Conservation (phyloP, 2,329 filamentous ascomycete genomes). For the Biscogniauxia marginata region DNA sequence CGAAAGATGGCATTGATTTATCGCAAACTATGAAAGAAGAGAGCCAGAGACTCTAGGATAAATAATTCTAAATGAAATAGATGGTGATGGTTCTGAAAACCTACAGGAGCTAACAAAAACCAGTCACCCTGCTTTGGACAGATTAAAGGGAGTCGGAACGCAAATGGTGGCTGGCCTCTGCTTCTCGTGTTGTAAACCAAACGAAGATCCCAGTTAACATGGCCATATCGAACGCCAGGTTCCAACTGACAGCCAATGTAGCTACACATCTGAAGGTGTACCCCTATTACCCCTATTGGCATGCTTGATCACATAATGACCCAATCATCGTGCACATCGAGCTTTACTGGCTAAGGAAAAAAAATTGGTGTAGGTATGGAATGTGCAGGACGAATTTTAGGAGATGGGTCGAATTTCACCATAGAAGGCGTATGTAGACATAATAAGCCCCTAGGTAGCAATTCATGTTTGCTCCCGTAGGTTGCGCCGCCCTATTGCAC, state of each 20-base stretch:
- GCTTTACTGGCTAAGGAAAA: background rate
- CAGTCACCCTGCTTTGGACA: background rate
- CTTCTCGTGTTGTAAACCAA: background rate
- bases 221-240: background rate
- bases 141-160: background rate
- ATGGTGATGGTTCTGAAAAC: too few species aligned
- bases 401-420: background rate
- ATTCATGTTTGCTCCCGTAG: background rate
- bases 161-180: background rate
- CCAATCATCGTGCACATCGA: background rate
- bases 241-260: background rate
- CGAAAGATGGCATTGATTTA: background rate
- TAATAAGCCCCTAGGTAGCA: background rate
- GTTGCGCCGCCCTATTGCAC: background rate
- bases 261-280: background rate
- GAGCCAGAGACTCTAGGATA: background rate
- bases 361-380: background rate
- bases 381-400: background rate
- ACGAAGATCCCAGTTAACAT: background rate
- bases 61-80: background rate
- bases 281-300: background rate
- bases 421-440: background rate
- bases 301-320: background rate
- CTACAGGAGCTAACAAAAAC: background rate
- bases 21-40: background rate